Base-by-base conservation (phyloP, 2,329 filamentous ascomycete genomes). In the Xylariaceae sp. region DNA sequence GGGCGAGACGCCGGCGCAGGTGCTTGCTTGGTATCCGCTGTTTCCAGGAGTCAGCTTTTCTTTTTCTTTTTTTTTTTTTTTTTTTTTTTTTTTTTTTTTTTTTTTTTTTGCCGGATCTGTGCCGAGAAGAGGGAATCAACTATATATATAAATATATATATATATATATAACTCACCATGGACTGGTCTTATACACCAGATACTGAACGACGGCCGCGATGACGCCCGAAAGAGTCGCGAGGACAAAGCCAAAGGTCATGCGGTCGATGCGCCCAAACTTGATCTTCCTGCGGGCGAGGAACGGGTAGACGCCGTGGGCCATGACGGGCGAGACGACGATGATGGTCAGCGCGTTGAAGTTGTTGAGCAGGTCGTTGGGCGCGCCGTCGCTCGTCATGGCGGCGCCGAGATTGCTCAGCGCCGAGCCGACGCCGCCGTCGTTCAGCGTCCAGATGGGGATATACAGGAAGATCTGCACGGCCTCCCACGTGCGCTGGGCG, bases 291-390 rank as follows among this genome's bases (percentile, higher is more conserved):
- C 73, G 77, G 51, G 75, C 73, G 4, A 87, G 73, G 27, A 74
- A 65, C 0, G 83, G 83, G 60, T 86, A 86, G n/a, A 87, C 57
- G 19, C 76, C 44, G 2, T 79, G 64, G 30, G 73, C 76, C 66
- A 80, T 74, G 46, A 84, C 67, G 0, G 78, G 79, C 2, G 80
- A 76, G 47, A 79, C 71, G n/a, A 86, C 69, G 57, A 87, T 77
- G 56, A 85, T 80, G 30, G 77, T 74, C 39, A 86, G 68, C 0
- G 82, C 77, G 62, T 85, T 81, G 56, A 86, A 73, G 65, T 84
- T 80, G 51, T 73, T 70, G 30, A 87, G 70, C 6, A 86, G 69
- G 64, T 87, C 84, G 64, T 86, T 87, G 6, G 79, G 79, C 0
- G 77, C 75, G 8, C 78, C 76, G 51, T 77, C 67, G n/a, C 69